A percentile compares a stretch with the other conserved stretches of the same genome.
These are phyloP conservation scores for Coemansia sp. DNA, from an alignment of 192 early-diverging fungal genomes.

Conservation along the genomic window DNA sequence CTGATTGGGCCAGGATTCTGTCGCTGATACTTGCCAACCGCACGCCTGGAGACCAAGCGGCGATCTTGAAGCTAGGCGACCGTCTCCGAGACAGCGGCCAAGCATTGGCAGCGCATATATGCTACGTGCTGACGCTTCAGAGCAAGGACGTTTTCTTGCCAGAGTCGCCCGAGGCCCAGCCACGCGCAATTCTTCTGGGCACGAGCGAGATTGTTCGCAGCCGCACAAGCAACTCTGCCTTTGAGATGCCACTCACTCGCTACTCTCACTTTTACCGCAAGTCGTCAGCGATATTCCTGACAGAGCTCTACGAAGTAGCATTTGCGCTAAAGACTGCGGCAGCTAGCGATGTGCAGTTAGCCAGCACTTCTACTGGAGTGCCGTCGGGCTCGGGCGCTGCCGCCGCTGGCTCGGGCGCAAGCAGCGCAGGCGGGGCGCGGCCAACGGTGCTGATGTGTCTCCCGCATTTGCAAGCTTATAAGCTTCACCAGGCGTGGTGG, in stretches of 20 bases:
- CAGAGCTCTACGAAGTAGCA: slow-evolving; percentile 84
- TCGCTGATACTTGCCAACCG: slow-evolving; percentile 84
- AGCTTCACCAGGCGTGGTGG: slow-evolving; percentile 78
- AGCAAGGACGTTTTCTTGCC: slow-evolving; percentile 57
- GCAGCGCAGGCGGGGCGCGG: background rate
- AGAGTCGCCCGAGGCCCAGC: slow-evolving; percentile 66
- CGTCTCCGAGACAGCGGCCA: slow-evolving; percentile 59
- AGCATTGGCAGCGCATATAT: slow-evolving; percentile 74
- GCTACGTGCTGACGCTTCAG: slow-evolving; percentile 71
- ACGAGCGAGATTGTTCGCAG: slow-evolving; percentile 45
- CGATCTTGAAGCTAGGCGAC: slow-evolving; percentile 81
- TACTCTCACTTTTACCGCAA: slow-evolving; percentile 59
- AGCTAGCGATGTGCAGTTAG: slow-evolving; percentile 38
- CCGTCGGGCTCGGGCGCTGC: background rate
- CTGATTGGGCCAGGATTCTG: slow-evolving; percentile 74
- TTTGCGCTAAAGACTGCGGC: slow-evolving; percentile 56
- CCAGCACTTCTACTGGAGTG: background rate
- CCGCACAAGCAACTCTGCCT: slow-evolving; percentile 7
- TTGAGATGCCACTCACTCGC: slow-evolving; percentile 19
- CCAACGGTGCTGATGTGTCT: slow-evolving; percentile 49
- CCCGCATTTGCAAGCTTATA: slow-evolving; percentile 92
- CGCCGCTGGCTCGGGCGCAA: background rate
- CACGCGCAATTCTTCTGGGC: slow-evolving; percentile 72
- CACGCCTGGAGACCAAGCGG: slow-evolving; percentile 67
- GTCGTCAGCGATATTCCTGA: slow-evolving; percentile 65